phyloP scores from a whole-genome alignment of 192 early-diverging fungal species.

The Coemansia sp. region DNA sequence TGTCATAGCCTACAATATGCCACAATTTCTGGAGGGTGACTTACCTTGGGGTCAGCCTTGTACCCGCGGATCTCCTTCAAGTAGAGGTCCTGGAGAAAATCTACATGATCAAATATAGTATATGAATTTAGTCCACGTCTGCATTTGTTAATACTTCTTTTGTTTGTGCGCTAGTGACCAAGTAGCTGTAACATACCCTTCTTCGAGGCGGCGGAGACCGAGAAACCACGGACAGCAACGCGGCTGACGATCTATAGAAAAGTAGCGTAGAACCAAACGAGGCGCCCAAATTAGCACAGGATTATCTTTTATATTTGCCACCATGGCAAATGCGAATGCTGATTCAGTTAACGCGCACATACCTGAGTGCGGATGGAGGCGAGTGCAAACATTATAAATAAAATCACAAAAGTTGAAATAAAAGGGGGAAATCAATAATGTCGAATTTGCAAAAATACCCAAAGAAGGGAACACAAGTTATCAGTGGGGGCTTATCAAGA shows the following conservation, averaged over 20 bases:
- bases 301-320: neutral
- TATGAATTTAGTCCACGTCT: neutral
- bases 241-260: constrained; percentile 33
- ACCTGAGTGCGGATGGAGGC: constrained; percentile 45
- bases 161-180: neutral
- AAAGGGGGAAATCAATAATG: neutral
- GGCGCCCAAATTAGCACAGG: neutral
- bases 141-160: neutral
- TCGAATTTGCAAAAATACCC: neutral
- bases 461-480: neutral
- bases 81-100: constrained; percentile 50
- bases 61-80: constrained; percentile 55
- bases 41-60: constrained; percentile 50
- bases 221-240: constrained; percentile 35
- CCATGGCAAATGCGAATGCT: neutral
- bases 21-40: neutral
- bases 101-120: constrained; percentile 13
- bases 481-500: constrained; percentile 4
- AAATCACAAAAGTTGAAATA: constrained; percentile 9
- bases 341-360: constrained; percentile 8
- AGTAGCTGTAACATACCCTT: constrained; percentile 26
- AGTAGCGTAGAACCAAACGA: constrained; percentile 1
- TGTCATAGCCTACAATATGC: neutral
- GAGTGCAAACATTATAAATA: constrained; percentile 31
- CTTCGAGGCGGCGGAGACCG: constrained; percentile 26